Evolutionary conservation across 169 alveolate genomes (phyloP).

Genomic region (Plasmodium inui): DNA sequence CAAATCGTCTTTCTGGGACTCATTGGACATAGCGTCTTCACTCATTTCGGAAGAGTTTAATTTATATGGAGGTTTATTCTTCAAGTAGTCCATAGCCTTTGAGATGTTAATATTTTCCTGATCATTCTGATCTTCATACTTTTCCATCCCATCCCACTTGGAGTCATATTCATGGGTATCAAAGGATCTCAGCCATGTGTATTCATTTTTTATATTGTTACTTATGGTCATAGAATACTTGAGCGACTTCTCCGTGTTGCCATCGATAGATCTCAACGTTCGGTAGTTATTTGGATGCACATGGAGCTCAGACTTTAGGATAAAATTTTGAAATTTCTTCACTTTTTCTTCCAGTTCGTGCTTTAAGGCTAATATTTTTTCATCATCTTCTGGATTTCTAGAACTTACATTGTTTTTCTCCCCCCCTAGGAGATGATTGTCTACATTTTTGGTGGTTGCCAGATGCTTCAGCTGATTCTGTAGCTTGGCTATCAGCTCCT

Average conservation of each 20-base stretch:
- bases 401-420: not conserved
- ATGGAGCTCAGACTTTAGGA: conserved; percentile 79
- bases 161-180: conserved; percentile 70
- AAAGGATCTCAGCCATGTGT: conserved; percentile 67
- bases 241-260: conserved; percentile 56
- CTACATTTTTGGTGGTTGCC: conserved; percentile 55
- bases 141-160: conserved; percentile 69
- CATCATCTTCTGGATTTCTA: conserved; percentile 73
- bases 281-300: conserved; percentile 46
- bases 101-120: conserved; percentile 67
- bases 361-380: conserved; percentile 74
- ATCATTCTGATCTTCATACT: conserved; percentile 70
- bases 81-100: conserved; percentile 73
- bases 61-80: conserved; percentile 76
- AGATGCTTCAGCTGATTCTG: conserved; percentile 72
- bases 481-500: conserved; percentile 80
- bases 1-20: conserved; percentile 41
- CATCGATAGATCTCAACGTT: conserved; percentile 66
- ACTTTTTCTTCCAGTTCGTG: conserved; percentile 83
- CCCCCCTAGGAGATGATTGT: conserved; percentile 29
- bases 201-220: conserved; percentile 57
- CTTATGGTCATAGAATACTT: conserved; percentile 66
- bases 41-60: conserved; percentile 70
- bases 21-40: conserved; percentile 26
- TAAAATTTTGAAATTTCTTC: conserved; percentile 84